These are phyloP conservation scores for Ceratorhiza oryzae-sativae DNA, from an alignment of 1,284 basidiomycete genomes.

Conservation along the genomic window DNA sequence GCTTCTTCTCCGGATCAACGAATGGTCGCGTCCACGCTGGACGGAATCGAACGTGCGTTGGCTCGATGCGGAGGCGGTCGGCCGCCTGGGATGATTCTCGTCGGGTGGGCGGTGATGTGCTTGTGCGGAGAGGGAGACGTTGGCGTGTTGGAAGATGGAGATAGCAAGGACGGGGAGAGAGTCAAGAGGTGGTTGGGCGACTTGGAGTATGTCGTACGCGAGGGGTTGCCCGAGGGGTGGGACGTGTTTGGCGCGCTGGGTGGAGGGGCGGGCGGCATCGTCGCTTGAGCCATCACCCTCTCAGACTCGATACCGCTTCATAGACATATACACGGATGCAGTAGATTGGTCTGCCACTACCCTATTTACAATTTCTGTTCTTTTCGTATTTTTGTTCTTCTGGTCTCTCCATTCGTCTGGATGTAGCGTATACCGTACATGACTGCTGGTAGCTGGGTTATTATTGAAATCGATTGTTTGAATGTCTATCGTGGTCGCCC, in stretches of 20 bases:
- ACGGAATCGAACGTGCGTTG: conserved; percentile 73
- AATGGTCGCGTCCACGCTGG: conserved; percentile 80
- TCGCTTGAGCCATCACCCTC: background rate
- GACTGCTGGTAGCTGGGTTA: background rate
- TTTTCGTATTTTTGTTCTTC: background rate
- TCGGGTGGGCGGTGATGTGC: conserved; percentile 81
- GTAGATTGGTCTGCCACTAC: too few relatives aligned
- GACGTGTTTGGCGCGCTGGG: conserved; percentile 15
- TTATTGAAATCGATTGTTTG: background rate
- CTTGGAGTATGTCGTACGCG: conserved; percentile 60
- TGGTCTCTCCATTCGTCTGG: background rate
- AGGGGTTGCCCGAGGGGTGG: conserved; percentile 24
- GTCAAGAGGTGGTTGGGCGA: conserved; percentile 65
- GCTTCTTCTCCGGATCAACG: conserved; percentile 93
- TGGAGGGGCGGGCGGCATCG: background rate
- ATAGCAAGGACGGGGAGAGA: conserved; percentile 61
- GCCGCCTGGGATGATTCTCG: conserved; percentile 94
- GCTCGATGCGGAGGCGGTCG: conserved; percentile 83
- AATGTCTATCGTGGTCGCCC: too few relatives aligned
- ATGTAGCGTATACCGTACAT: conserved; percentile 3
- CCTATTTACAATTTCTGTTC: background rate
- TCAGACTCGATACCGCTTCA: background rate
- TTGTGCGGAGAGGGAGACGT: conserved; percentile 60
- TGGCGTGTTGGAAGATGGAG: conserved; percentile 56
- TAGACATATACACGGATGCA: too few relatives aligned